Evolutionary conservation across 768 basidiomycete species (phyloP), one percentile per base, ranked within the genome.

Genomic region (Mycena polygramma): DNA sequence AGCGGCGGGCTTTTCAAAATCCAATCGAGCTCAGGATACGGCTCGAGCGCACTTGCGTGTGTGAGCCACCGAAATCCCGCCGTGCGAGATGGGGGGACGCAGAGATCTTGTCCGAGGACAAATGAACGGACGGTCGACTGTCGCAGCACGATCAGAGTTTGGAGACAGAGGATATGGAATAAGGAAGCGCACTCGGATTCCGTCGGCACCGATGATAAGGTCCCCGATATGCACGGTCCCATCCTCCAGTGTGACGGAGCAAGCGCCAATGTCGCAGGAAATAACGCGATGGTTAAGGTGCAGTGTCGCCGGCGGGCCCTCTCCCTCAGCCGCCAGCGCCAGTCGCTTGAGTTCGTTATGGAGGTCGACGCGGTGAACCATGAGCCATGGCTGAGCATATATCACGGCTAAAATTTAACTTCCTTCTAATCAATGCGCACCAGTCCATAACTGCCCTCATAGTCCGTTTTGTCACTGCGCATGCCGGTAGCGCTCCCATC

Each of bases 311-410:
- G 70, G 65, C 14, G 65, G 70, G 35, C 70, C 66, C 14, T 5
- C n/a, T 2, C 58, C 59, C 4, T 63, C 61, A n/a, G 26, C 7
- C 1, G 52, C 62, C n/a, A 65, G 52, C 13, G 66, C 70, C 2
- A 71, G 36, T 1, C 66, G 37, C 35, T 26, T 30, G 43, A 71
- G 70, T 61, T 67, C 70, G 9, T 24, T 63, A 48, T 71, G 70
- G n/a, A 71, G 49, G 48, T 71, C 70, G 49, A 71, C 70, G 41
- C 70, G 70, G 35, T 71, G 70, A 2, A 54, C 65, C 66, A 71
- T 67, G 9, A 71, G 13, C 70, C 70, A 71, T 1, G 65, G 65
- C 70, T 71, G 17, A 9, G 15, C 7, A 45, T 13, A 45, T 13
- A 45, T 45, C 4, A 4, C 4, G 15, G 15, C n/a, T n/a, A n/a